Conservation (phyloP, 108 stramenopile species). For the Nannochloropsis gaditana region DNA sequence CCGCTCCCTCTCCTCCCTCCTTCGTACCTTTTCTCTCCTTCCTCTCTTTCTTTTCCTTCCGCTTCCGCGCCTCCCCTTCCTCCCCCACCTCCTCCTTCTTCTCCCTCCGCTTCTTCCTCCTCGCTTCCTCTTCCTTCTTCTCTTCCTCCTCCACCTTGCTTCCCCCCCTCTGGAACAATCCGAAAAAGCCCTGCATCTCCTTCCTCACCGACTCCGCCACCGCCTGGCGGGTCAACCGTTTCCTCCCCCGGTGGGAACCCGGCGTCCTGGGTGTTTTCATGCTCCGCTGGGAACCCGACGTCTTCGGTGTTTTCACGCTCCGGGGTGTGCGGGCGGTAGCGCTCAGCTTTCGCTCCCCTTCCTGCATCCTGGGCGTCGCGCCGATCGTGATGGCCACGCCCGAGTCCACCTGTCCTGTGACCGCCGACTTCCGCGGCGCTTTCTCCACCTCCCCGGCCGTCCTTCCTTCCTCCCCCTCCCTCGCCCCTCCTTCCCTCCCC, state of each 20-base stretch:
- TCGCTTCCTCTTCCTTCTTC: not conserved
- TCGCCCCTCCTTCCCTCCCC: not conserved
- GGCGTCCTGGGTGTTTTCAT: too few relatives aligned
- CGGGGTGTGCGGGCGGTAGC: too few relatives aligned
- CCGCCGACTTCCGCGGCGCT: not conserved
- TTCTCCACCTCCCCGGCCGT: not conserved
- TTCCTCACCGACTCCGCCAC: not conserved
- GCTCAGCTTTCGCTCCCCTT: not conserved
- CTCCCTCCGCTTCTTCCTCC: not conserved
- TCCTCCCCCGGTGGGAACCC: too few relatives aligned
- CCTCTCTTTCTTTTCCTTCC: slow-evolving; percentile 10
- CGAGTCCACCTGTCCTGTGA: not conserved
- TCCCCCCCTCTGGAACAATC: not conserved
- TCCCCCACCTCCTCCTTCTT: not conserved
- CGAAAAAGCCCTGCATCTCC: not conserved
- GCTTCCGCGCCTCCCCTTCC: not conserved
- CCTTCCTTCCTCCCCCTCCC: not conserved
- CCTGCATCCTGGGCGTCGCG: not conserved
- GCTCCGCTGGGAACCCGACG: too few relatives aligned
- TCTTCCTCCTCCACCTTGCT: not conserved
- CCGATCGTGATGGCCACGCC: not conserved
- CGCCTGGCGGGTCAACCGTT: too few relatives aligned
- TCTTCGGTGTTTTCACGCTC: too few relatives aligned
- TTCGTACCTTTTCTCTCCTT: not conserved
- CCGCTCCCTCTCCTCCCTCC: slow-evolving; percentile 5